These are phyloP conservation scores for Bremia lactucae DNA, from an alignment of 352 stramenopile species.

Conservation along the genomic window DNA sequence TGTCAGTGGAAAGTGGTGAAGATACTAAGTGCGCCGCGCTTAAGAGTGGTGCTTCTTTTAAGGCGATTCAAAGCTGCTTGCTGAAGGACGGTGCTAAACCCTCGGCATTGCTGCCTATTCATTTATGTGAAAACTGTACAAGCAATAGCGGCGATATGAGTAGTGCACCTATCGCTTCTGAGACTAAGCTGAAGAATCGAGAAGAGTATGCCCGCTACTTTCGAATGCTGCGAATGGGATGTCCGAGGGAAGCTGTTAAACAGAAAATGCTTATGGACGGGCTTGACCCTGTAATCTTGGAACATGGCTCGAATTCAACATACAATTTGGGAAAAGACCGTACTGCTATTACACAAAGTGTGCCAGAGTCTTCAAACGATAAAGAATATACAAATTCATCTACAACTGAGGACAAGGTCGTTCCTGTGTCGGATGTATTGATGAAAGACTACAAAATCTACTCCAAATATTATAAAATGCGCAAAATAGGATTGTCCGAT, in stretches of 20 bases:
- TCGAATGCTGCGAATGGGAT: constrained; percentile 89
- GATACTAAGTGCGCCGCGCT: constrained; percentile 59
- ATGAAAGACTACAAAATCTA: constrained; percentile 58
- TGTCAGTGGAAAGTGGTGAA: background rate
- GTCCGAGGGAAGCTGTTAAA: constrained; percentile 80
- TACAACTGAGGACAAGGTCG: constrained; percentile 1
- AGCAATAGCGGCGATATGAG: background rate
- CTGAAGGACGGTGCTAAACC: constrained; percentile 46
- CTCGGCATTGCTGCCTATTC: constrained; percentile 18
- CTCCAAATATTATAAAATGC: constrained; percentile 91
- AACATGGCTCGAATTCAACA: constrained; percentile 44
- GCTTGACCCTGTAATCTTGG: constrained; percentile 53
- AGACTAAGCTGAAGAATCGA: constrained; percentile 43
- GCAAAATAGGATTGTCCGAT: constrained; percentile 83
- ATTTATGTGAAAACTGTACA: background rate
- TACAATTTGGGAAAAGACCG: constrained; percentile 55
- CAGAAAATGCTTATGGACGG: constrained; percentile 89
- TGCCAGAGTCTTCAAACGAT: constrained; percentile 44
- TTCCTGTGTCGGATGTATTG: constrained; percentile 6
- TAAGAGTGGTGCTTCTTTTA: constrained; percentile 53
- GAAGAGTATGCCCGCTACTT: constrained; percentile 85
- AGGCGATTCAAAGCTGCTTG: constrained; percentile 69
- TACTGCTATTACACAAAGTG: constrained; percentile 19
- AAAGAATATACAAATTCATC: constrained; percentile 41
- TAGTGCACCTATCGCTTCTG: background rate